A percentile compares a stretch with the other conserved stretches of the same genome.
phyloP scores from a whole-genome alignment of 2,329 filamentous ascomycete species.

The Trichoderma cornu-damae region DNA sequence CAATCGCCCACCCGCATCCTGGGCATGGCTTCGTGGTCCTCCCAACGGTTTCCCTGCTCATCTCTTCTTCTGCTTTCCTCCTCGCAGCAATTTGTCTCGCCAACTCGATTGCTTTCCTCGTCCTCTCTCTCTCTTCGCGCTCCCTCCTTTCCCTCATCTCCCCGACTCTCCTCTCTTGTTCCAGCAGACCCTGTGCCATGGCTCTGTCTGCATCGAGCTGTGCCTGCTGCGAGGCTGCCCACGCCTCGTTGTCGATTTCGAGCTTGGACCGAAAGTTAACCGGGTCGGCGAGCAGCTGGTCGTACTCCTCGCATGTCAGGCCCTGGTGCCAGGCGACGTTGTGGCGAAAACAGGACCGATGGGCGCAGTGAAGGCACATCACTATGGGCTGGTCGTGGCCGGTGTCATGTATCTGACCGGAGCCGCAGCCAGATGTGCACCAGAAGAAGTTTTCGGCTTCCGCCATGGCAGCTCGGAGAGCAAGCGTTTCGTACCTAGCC shows the following conservation, averaged over 20 bases:
- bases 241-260: conserved; percentile 33
- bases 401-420: conserved; percentile 47
- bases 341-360: conserved; percentile 41
- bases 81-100: conserved; percentile 28
- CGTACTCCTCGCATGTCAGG: conserved; percentile 41
- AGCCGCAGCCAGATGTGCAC: conserved; percentile 49
- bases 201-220: conserved; percentile 43
- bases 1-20: conserved; percentile 35
- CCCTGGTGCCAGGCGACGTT: conserved; percentile 39
- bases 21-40: conserved; percentile 37
- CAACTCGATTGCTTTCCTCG: conserved; percentile 27
- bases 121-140: conserved; percentile 26
- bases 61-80: conserved; percentile 33
- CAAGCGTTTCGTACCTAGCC: conserved; percentile 40
- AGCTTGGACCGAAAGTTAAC: conserved; percentile 36
- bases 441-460: conserved; percentile 45
- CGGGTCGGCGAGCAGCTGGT: conserved; percentile 35
- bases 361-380: conserved; percentile 36
- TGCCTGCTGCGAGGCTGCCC: conserved; percentile 39
- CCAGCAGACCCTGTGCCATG: conserved; percentile 32
- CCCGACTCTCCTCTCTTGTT: conserved; percentile 29
- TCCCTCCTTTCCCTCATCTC: conserved; percentile 24
- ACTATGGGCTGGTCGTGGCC: conserved; percentile 38
- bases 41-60: conserved; percentile 28
- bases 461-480: conserved; percentile 40